Conservation (phyloP, 148 eudicot genomes). For the Rhododendron mucronatum region DNA sequence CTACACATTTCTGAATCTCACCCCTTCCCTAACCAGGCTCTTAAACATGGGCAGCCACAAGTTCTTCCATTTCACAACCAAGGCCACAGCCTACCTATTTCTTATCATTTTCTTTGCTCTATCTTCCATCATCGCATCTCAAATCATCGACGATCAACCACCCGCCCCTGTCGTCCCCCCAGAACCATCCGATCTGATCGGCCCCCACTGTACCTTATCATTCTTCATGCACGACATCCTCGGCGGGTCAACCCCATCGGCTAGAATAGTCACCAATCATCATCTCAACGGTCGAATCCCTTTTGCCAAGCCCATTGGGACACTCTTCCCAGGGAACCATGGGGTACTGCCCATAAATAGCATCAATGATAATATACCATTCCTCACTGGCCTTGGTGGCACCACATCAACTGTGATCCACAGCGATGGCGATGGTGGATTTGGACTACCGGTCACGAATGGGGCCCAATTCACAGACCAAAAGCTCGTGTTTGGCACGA, state of each 20-base stretch:
- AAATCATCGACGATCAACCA: constrained; percentile 7
- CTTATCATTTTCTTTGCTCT: background rate
- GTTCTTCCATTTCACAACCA: constrained; percentile 1
- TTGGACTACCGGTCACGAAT: background rate
- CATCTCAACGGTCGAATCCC: constrained; percentile 10
- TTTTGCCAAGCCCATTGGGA: constrained; percentile 15
- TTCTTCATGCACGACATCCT: constrained; percentile 18
- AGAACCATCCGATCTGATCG: background rate
- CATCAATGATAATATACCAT: constrained; percentile 9
- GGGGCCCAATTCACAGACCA: background rate
- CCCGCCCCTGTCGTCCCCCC: background rate
- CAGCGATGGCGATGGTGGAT: background rate
- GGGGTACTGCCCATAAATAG: background rate
- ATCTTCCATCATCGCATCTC: constrained; percentile 3
- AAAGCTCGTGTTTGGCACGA: constrained; percentile 18
- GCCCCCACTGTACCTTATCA: constrained; percentile 8
- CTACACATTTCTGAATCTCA: background rate
- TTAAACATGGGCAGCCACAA: constrained; percentile 5
- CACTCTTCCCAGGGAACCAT: constrained; percentile 1
- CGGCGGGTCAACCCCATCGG: constrained; percentile 16
- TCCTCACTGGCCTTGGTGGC: constrained; percentile 12
- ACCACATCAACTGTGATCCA: background rate
- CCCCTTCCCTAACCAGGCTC: background rate
- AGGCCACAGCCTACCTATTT: background rate
- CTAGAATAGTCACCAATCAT: constrained; percentile 5